Conservation (phyloP, 176 grass and related monocot genomes). For the Oryza coarctata region DNA sequence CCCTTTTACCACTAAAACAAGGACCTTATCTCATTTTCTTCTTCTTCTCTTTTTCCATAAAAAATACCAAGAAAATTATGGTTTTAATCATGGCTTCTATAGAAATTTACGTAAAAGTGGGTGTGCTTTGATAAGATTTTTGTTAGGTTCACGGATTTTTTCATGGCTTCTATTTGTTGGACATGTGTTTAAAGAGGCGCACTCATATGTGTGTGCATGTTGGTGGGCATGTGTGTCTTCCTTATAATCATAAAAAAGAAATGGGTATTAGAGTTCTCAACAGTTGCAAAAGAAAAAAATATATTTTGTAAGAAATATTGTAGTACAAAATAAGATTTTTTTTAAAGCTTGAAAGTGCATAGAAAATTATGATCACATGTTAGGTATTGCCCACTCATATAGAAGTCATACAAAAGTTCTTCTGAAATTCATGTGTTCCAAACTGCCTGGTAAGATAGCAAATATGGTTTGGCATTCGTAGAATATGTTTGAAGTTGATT, state of each 20-base stretch:
- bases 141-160: no score
- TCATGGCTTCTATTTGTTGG: neutral
- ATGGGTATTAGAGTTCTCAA: neutral
- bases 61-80: neutral
- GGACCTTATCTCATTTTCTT: neutral
- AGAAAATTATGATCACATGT: neutral
- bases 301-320: neutral
- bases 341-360: neutral
- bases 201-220: neutral
- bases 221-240: neutral
- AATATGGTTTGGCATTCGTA: neutral
- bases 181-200: neutral
- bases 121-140: no score
- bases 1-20: neutral
- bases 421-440: neutral
- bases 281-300: neutral
- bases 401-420: neutral
- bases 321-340: no score
- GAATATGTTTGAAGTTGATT: neutral
- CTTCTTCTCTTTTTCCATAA: neutral
- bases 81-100: neutral
- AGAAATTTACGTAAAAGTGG: neutral
- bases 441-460: neutral
- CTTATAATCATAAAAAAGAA: neutral
- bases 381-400: neutral